phyloP scores from a whole-genome alignment of 1,139 yeast species.

The Hyphopichia fennica region DNA sequence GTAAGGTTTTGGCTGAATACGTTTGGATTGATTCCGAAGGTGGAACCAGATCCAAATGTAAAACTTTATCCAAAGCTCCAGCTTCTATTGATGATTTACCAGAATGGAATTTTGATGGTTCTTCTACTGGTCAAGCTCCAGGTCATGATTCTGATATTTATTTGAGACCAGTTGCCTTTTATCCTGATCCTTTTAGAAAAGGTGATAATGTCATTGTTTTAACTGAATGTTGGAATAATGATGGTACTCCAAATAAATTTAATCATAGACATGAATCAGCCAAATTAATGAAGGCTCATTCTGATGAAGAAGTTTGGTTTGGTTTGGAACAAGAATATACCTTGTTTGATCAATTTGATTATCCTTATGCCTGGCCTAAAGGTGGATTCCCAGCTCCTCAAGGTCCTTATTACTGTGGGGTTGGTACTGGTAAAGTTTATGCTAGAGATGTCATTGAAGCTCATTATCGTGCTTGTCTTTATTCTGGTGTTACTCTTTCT shows the following conservation, averaged over 20 bases:
- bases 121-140: conserved; percentile 98
- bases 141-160: conserved; percentile 96
- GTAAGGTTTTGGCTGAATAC: conserved; percentile 90
- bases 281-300: conserved; percentile 92
- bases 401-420: conserved; percentile 99
- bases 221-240: conserved; percentile 97
- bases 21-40: conserved; percentile 97
- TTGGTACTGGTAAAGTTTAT: conserved; percentile 96
- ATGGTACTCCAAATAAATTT: conserved; percentile 97
- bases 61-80: conserved; percentile 73
- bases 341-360: conserved; percentile 84
- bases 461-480: conserved; percentile 96
- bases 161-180: conserved; percentile 89
- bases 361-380: conserved; percentile 98
- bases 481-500: conserved; percentile 84
- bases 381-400: conserved; percentile 99
- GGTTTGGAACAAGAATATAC: conserved; percentile 99
- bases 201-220: conserved; percentile 95
- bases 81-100: conserved; percentile 82
- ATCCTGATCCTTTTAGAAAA: conserved; percentile 96
- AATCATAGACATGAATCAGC: conserved; percentile 98
- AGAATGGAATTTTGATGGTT: conserved; percentile 99
- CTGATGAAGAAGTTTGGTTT: conserved; percentile 86
- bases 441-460: conserved; percentile 99
- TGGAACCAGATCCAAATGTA: conserved; percentile 90